These are phyloP conservation scores for Ilyonectria mors-panacis DNA, from an alignment of 2,329 filamentous ascomycete species.

Conservation along the genomic window DNA sequence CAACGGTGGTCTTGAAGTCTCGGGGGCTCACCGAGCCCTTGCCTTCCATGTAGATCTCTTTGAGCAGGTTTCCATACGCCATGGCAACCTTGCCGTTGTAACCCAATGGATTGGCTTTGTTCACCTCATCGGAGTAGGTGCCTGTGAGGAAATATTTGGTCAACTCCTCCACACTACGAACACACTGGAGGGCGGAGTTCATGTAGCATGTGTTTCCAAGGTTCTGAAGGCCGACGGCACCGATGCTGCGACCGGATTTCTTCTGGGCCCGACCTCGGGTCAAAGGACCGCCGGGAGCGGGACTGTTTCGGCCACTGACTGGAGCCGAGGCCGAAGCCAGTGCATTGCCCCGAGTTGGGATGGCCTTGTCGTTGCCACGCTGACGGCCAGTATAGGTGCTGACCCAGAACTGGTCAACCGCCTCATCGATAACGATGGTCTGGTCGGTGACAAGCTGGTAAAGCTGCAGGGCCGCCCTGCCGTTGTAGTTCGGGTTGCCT, in stretches of 20 bases:
- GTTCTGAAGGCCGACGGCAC: slow-evolving; percentile 88
- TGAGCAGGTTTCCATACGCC: slow-evolving; percentile 82
- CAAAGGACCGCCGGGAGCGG: slow-evolving; percentile 70
- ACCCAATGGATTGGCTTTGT: slow-evolving; percentile 86
- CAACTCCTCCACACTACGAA: slow-evolving; percentile 93
- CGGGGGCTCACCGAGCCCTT: slow-evolving; percentile 81
- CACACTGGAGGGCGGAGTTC: slow-evolving; percentile 97
- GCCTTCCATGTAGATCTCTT: slow-evolving; percentile 82
- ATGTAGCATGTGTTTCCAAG: slow-evolving; percentile 99
- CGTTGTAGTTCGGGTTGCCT: slow-evolving; percentile 82
- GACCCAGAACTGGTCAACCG: slow-evolving; percentile 73
- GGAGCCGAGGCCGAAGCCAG: slow-evolving; percentile 49
- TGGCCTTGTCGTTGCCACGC: slow-evolving; percentile 54
- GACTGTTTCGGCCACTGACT: slow-evolving; percentile 78
- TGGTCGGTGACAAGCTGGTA: slow-evolving; percentile 80
- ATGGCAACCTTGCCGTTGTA: slow-evolving; percentile 90
- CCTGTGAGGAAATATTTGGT: slow-evolving; percentile 89
- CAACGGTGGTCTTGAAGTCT: slow-evolving; percentile 86
- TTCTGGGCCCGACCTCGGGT: slow-evolving; percentile 81
- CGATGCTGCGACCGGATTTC: slow-evolving; percentile 78
- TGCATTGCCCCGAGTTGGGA: slow-evolving; percentile 51
- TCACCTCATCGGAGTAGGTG: slow-evolving; percentile 85
- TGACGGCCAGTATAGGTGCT: slow-evolving; percentile 61
- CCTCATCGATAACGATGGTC: slow-evolving; percentile 87
- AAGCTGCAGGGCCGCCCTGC: slow-evolving; percentile 74